Percentiles rank a stretch among this genome's conserved stretches.
These are phyloP conservation scores for Jimgerdemannia lactiflua DNA, from an alignment of 192 early-diverging fungal genomes.

Conservation along the genomic window DNA sequence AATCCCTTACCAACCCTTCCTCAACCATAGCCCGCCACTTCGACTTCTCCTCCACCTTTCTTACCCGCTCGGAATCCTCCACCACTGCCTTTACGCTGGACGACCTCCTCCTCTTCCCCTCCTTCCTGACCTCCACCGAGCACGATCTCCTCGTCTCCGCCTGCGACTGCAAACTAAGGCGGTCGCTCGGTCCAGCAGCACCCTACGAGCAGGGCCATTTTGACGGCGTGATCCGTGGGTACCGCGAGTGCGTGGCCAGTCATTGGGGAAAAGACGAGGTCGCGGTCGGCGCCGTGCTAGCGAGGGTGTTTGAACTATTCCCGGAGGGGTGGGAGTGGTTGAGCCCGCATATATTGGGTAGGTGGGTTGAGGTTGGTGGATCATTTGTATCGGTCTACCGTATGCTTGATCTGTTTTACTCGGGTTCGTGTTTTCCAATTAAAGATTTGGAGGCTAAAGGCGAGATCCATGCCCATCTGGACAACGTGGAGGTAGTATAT, in stretches of 20 bases:
- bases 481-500: conserved; percentile 64
- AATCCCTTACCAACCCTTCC: too few relatives aligned
- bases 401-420: too few relatives aligned
- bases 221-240: conserved; percentile 72
- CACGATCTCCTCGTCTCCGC: conserved; percentile 32
- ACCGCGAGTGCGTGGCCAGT: conserved; percentile 68
- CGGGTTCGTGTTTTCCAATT: not conserved
- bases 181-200: conserved; percentile 35
- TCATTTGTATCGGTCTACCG: too few relatives aligned
- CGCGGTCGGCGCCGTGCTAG: conserved; percentile 44
- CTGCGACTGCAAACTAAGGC: conserved; percentile 42
- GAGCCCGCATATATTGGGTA: conserved; percentile 68
- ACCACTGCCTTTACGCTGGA: not conserved
- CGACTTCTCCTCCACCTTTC: too few relatives aligned
- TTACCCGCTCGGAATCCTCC: too few relatives aligned
- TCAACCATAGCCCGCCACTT: too few relatives aligned
- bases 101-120: conserved; percentile 44
- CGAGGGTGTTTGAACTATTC: conserved; percentile 56
- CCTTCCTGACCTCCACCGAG: conserved; percentile 34
- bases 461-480: conserved; percentile 80
- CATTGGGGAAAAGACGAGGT: conserved; percentile 50
- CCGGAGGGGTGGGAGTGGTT: conserved; percentile 60
- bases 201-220: conserved; percentile 72
- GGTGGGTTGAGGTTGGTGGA: not conserved
- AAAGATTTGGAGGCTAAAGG: conserved; percentile 65